phyloP scores from a whole-genome alignment of 805 yeast species.

The Saturnispora sanitii region DNA sequence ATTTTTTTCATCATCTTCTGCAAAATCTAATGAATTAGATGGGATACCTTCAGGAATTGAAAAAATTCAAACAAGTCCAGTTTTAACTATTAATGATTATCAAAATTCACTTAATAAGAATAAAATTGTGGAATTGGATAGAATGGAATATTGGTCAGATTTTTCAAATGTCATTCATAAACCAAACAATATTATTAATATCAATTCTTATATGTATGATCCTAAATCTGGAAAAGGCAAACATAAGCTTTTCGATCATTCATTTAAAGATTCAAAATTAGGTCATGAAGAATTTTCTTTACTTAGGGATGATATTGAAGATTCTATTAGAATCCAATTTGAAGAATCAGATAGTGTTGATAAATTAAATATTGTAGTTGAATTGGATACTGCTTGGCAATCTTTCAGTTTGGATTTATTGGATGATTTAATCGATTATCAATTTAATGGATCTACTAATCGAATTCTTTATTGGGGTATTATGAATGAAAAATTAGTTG shows the following conservation, averaged over 20 bases:
- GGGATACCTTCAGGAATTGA: slow-evolving; percentile 14
- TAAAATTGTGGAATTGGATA: slow-evolving; percentile 29
- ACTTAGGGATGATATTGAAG: slow-evolving; percentile 42
- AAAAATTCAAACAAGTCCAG: slow-evolving; percentile 46
- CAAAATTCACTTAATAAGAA: slow-evolving; percentile 55
- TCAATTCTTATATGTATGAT: slow-evolving; percentile 53
- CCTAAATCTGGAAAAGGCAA: slow-evolving; percentile 22
- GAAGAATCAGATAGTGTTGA: slow-evolving; percentile 69
- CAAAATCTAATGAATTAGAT: no score
- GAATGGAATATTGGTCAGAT: slow-evolving; percentile 71
- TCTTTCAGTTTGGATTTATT: slow-evolving; percentile 53
- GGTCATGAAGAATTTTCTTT: slow-evolving; percentile 55
- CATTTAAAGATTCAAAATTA: slow-evolving; percentile 38
- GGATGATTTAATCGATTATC: slow-evolving; percentile 12
- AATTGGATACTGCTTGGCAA: slow-evolving; percentile 76
- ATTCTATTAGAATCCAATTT: slow-evolving; percentile 45
- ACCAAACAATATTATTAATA: slow-evolving; percentile 46
- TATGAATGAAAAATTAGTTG: neutral
- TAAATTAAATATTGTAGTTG: slow-evolving; percentile 64
- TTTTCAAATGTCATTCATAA: slow-evolving; percentile 57
- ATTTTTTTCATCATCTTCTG: slow-evolving; percentile 26
- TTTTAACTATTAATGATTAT: slow-evolving; percentile 42
- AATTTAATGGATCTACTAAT: slow-evolving; percentile 10
- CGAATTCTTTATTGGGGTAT: slow-evolving; percentile 10
- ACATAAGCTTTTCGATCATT: slow-evolving; percentile 20